Base-by-base conservation (phyloP, 2,329 filamentous ascomycete genomes). In the Calonectria crousiana region DNA sequence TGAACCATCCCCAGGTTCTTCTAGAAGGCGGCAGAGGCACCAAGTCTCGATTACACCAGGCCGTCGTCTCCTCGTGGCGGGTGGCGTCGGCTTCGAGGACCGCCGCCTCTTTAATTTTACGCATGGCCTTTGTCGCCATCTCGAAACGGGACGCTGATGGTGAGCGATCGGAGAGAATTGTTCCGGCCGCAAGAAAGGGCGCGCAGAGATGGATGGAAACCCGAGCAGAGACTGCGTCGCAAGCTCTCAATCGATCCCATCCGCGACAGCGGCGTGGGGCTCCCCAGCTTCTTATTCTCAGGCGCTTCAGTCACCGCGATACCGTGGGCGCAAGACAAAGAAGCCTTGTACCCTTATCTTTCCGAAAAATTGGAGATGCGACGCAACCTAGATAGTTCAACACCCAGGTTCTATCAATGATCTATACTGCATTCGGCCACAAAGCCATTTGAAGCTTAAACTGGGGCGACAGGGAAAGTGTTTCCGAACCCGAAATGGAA, bases 31-130 rank as follows among this genome's bases (percentile, higher is more conserved):
- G 82, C 9, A 86, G 76, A n/a, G 84, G 84, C 16, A 84, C 83
- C 36, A 86, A 77, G 53, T 85, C 85, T 77, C 86, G 86, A 71
- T 90, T 90, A 32, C 86, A 87, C 88, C 88, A 90, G 36, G 84
- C 82, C 66, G 87, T 85, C 0, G 87, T 88, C 72, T 88, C 85
- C 75, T 88, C 87, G 74, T 87, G 84, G 66, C 82, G 84, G 18
- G 80, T 77, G 56, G 84, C 83, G 70, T 88, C 83, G 64, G 85
- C 85, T 66, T 84, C 83, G 30, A 88, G 79, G 38, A 81, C 81
- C 26, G 83, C 75, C 18, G 79, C 82, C 49, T 85, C 81, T 52
- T 81, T 82, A 30, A 85, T 47, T 6, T 74, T 78, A 18, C 64
- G 64, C 6, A 52, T 52, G 20, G 47, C n/a, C 18, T 67, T 67